A percentile compares a stretch with the other conserved stretches of the same genome.
Conservation (phyloP, 352 stramenopile genomes). For the Blastocystis sp. region DNA sequence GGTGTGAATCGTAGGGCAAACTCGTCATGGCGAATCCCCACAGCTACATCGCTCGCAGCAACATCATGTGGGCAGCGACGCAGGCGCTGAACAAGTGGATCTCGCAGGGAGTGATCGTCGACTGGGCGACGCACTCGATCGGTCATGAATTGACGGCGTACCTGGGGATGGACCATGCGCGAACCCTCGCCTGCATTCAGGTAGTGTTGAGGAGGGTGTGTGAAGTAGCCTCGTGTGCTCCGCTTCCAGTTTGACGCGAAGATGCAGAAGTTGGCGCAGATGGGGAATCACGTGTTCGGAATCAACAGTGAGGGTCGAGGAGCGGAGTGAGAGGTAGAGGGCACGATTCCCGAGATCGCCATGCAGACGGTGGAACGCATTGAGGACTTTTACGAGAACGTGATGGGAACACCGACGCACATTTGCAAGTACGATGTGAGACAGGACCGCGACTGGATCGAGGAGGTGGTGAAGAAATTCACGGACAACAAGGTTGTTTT, state of each 20-base stretch:
- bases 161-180: slow-evolving; percentile 50
- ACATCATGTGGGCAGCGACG: slow-evolving; percentile 61
- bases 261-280: slow-evolving; percentile 61
- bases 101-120: slow-evolving; percentile 38
- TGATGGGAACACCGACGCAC: slow-evolving; percentile 46
- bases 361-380: slow-evolving; percentile 47
- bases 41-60: slow-evolving; percentile 28
- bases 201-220: neutral
- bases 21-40: slow-evolving; percentile 51
- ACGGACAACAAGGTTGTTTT: slow-evolving; percentile 49
- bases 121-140: slow-evolving; percentile 61
- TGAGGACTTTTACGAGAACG: slow-evolving; percentile 62
- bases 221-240: slow-evolving; percentile 35
- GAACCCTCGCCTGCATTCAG: slow-evolving; percentile 61
- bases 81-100: slow-evolving; percentile 63
- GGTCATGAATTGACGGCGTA: slow-evolving; percentile 56
- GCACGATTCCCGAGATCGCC: neutral
- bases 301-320: neutral
- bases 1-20: slow-evolving; percentile 9
- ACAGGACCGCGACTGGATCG: slow-evolving; percentile 30
- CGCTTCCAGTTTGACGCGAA: slow-evolving; percentile 55
- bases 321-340: neutral
- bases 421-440: slow-evolving; percentile 46
- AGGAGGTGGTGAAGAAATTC: slow-evolving; percentile 54
- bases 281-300: slow-evolving; percentile 52